Conservation (phyloP, 2,329 filamentous ascomycete species). For the Ceratocystis alfenasii region DNA sequence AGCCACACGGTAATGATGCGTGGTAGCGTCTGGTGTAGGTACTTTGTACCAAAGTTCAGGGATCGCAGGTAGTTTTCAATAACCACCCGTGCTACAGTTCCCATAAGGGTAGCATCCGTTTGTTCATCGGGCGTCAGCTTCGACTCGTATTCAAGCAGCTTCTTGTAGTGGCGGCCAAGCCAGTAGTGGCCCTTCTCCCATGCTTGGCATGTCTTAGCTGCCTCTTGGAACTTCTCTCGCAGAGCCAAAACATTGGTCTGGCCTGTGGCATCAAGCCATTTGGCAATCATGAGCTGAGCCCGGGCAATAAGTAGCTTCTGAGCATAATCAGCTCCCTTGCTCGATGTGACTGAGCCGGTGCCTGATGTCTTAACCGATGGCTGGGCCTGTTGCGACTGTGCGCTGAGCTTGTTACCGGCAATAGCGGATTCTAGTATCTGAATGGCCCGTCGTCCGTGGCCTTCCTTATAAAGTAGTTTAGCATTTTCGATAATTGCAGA, state of each 20-base stretch:
- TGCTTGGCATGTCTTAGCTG: conserved; percentile 53
- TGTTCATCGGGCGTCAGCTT: conserved; percentile 64
- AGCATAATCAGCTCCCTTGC: conserved; percentile 32
- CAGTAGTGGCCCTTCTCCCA: conserved; percentile 99
- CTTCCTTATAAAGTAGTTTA: conserved; percentile 82
- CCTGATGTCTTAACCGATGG: background rate
- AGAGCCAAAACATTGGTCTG: conserved; percentile 77
- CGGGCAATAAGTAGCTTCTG: conserved; percentile 55
- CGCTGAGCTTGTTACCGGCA: conserved; percentile 34
- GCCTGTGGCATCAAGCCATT: conserved; percentile 92
- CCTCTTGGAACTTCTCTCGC: conserved; percentile 69
- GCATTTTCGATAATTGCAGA: conserved; percentile 91
- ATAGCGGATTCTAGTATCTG: conserved; percentile 82
- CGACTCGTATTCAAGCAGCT: conserved; percentile 82
- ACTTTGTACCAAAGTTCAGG: conserved; percentile 80
- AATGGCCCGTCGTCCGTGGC: conserved; percentile 88
- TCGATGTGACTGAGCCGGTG: conserved; percentile 13
- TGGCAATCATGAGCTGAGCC: conserved; percentile 79
- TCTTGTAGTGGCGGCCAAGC: conserved; percentile 93
- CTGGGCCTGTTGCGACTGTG: background rate
- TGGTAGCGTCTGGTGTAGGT: conserved; percentile 87
- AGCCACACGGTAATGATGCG: conserved; percentile 89
- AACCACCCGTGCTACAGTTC: conserved; percentile 75
- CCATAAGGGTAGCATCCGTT: conserved; percentile 61
- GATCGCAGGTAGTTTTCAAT: conserved; percentile 90